phyloP scores from a whole-genome alignment of 2,329 filamentous ascomycete genomes.

The Aspergillus amoenus region DNA sequence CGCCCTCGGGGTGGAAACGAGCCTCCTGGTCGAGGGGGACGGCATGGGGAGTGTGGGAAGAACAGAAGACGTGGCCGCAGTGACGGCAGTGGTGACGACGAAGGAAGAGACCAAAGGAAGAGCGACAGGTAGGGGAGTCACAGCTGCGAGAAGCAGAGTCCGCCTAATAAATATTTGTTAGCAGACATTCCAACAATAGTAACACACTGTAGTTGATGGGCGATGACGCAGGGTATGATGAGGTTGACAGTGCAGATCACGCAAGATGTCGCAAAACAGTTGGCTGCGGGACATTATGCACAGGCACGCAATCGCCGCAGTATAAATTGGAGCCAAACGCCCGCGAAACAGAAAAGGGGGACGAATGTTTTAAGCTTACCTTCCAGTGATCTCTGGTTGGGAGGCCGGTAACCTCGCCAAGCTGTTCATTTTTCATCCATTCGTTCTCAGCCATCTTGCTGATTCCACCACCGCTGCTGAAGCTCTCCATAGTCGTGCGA shows the following conservation, averaged over 20 bases:
- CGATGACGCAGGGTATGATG: constrained; percentile 8
- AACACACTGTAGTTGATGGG: not conserved
- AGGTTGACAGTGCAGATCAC: constrained; percentile 20
- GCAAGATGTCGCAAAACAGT: constrained; percentile 24
- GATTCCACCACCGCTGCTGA: constrained; percentile 38
- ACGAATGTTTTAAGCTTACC: constrained; percentile 40
- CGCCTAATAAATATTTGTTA: constrained; percentile 44
- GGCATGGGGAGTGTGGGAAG: constrained; percentile 55
- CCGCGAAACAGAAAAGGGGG: not conserved
- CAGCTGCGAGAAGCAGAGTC: constrained; percentile 58
- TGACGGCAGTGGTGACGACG: constrained; percentile 67
- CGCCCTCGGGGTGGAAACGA: constrained; percentile 61
- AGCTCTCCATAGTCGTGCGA: constrained; percentile 42
- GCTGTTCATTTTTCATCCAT: constrained; percentile 52
- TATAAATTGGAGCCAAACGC: constrained; percentile 21
- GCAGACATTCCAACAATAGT: not conserved
- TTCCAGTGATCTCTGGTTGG: constrained; percentile 67
- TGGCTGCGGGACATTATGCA: constrained; percentile 23
- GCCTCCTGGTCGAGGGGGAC: constrained; percentile 65
- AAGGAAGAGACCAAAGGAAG: constrained; percentile 60
- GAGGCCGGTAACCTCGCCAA: constrained; percentile 57
- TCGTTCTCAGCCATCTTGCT: constrained; percentile 53
- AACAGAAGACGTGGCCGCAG: constrained; percentile 66
- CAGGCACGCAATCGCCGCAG: constrained; percentile 22
- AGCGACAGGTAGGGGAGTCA: constrained; percentile 58